Evolutionary conservation across 2,329 filamentous ascomycete genomes (phyloP).

Genomic region (Calonectria ilicicola): DNA sequence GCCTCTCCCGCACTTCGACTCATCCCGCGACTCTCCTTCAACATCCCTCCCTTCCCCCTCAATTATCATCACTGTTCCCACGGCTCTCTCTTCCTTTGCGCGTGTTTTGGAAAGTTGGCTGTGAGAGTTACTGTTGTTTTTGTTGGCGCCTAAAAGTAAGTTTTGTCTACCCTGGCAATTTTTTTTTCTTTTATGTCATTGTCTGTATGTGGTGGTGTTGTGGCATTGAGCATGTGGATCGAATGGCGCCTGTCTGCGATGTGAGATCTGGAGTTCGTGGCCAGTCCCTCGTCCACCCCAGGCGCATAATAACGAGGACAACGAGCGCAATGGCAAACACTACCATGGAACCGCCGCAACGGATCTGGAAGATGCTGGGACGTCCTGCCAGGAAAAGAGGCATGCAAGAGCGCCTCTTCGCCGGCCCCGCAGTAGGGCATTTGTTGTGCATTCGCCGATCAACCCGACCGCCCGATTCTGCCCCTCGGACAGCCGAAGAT

Average conservation of each 20-base stretch:
- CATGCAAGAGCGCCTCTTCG: not conserved
- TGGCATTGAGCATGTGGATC: constrained; percentile 33
- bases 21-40: constrained; percentile 49
- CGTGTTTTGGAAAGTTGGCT: constrained; percentile 58
- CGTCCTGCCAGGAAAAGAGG: not conserved
- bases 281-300: constrained; percentile 13
- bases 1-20: constrained; percentile 47
- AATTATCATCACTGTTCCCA: constrained; percentile 54
- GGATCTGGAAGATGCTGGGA: not conserved
- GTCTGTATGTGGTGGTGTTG: constrained; percentile 32
- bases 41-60: constrained; percentile 51
- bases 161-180: constrained; percentile 38
- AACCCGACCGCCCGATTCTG: not conserved
- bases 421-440: constrained; percentile 11
- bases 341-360: not conserved
- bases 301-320: constrained; percentile 14
- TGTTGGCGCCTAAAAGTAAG: constrained; percentile 68
- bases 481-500: not conserved
- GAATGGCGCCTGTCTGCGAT: constrained; percentile 10
- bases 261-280: constrained; percentile 17
- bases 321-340: constrained; percentile 10
- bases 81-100: constrained; percentile 62
- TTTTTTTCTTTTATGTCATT: constrained; percentile 31
- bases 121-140: constrained; percentile 59
- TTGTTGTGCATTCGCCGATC: constrained; percentile 4